phyloP scores from a whole-genome alignment of 139 green algal genomes.

The Edaphochlamys debaryana region DNA sequence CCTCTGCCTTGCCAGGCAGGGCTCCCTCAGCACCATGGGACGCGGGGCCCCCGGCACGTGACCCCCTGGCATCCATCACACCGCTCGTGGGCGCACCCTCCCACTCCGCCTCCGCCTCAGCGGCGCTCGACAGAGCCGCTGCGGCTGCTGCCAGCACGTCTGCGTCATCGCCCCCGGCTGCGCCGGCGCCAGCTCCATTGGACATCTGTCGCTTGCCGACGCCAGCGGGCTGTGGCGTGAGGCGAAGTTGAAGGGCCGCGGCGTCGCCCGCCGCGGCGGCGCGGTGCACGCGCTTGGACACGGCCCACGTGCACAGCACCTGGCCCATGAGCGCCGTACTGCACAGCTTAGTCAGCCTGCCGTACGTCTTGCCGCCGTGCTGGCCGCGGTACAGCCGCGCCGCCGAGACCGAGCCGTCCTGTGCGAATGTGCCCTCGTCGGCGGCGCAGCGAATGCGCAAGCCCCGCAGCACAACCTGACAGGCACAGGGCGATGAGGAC shows the following conservation, averaged over 20 bases:
- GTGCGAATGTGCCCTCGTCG: background rate
- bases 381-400: slow-evolving; percentile 29
- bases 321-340: slow-evolving; percentile 4
- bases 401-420: slow-evolving; percentile 12
- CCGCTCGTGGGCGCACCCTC: background rate
- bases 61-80: background rate
- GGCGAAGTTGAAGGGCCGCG: background rate
- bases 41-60: background rate
- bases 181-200: background rate
- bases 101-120: background rate
- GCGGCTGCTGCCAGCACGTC: background rate
- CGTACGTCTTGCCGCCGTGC: slow-evolving; percentile 8
- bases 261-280: slow-evolving; percentile 1
- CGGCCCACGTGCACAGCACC: slow-evolving; percentile 3
- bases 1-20: background rate
- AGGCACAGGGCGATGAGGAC: too few relatives aligned
- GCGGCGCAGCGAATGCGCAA: slow-evolving; percentile 18
- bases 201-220: background rate
- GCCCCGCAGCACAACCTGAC: slow-evolving; percentile 5
- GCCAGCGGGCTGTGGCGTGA: background rate
- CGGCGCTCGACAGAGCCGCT: background rate
- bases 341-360: slow-evolving; percentile 5
- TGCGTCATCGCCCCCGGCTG: background rate
- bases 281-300: slow-evolving; percentile 6
- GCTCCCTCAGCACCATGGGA: background rate